Evolutionary conservation across 805 yeast genomes (phyloP), one percentile per base, ranked within the genome.

Genomic region (Sungouiella blattae): DNA sequence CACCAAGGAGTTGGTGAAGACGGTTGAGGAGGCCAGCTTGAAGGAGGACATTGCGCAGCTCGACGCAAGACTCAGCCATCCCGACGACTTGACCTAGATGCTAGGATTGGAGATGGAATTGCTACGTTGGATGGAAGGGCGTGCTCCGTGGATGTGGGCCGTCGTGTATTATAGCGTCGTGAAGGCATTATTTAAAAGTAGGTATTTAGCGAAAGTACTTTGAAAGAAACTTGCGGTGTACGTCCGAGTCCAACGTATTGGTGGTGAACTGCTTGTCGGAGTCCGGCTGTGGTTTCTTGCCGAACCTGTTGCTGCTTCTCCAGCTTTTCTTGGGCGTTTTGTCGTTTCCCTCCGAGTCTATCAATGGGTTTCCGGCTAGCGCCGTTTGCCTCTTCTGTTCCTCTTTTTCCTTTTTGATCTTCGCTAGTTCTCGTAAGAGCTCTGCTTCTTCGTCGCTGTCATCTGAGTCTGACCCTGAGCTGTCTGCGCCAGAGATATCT

Each of bases 1-100:
- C 58, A 91, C 97, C 4, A 91, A 89, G 59, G 98, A 91, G 60
- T 73, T 91, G 54, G 98, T 91, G 14, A 89, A 89, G 64, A 86
- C 95, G 1, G 96, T 91, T 4, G 97, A 91, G 57, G 97, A 89
- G 56, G 95, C 95, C 16, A 83, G 89, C 53, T 67, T 89, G 50
- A 83, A 83, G 52, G 89, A 83, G 47, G 96, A 88, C 51, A 84
- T 89, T 50, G 88, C 80, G 4, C 80, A 81, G 46, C 71, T 87
- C 47, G 89, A 87, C 60, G 79, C 87, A 9, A 74, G 83, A 47
- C 55, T 80, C 36, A 61, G 53, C 33, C 68, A 54, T 14, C 55
- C 44, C 14, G 63, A 58, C 32, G 67, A 61, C 29, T 47, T 46
- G 44, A 44, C 47, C 11, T 46, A 32, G 28, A 18, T 9, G 12